Base-by-base conservation (phyloP, 306 rosid genomes). In the Echinosophora koreensis region DNA sequence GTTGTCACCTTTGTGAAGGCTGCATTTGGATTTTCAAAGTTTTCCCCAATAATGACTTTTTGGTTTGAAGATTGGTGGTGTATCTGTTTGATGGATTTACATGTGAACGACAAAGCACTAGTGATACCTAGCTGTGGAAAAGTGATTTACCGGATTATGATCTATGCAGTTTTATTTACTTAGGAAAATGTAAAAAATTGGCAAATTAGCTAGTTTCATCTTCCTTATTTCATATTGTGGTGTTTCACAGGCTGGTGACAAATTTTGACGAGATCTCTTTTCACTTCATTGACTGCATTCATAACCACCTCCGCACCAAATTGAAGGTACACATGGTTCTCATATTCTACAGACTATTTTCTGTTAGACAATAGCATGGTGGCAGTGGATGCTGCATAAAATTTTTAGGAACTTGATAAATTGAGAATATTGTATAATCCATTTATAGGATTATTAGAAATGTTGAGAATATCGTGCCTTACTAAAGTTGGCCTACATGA, bases 201-300 rank as follows among this genome's bases (percentile, higher is more conserved):
- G 46, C 15, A 22, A 16, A 75, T 66, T 66, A 35, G 28, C 18
- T 41, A 10, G 17, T 35, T 44, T 50, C 38, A 35, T 73, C 68
- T 16, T 16, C 17, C 51, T 76, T 69, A 61, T 64, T 74, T 64
- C 44, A 49, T 59, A 22, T 71, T 79, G 57, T 14, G 39, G 30
- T 76, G 76, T 69, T 58, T 83, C 56, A 46, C 93, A 96, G 97
- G 97, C 94, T 90, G 8, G 87, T 96, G 69, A 85, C 81, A 64
- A 89, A 87, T 83, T 96, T 82, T 71, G 97, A 96, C 35, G 98
- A 96, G 86, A 76, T 96, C 68, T 54, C 96, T 44, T 91, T 87
- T 82, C 99, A 96, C 90, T 96, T 89, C 56, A 88, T 96, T 30
- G 98, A 92, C 66, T 96, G 99, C 89, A 91, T 96, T 74, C 96